These are phyloP conservation scores for Yamadazyma insecticola DNA, from an alignment of 805 yeast species.

Conservation along the genomic window DNA sequence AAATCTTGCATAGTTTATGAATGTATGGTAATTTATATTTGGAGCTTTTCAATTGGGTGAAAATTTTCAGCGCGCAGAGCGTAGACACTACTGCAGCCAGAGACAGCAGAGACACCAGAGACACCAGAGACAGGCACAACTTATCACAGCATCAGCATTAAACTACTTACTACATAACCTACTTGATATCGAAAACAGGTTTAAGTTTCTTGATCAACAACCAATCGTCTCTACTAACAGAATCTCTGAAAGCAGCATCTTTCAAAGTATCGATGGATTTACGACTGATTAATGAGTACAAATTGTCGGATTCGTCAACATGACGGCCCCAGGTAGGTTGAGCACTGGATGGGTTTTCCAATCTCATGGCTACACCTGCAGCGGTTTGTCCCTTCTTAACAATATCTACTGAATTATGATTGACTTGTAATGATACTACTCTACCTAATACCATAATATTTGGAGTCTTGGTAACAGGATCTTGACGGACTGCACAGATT, in stretches of 20 bases:
- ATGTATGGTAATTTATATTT: no score
- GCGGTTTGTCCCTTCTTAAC: conserved; percentile 94
- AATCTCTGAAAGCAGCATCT: conserved; percentile 95
- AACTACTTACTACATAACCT: conserved; percentile 11
- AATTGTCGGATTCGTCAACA: conserved; percentile 85
- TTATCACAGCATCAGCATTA: neutral
- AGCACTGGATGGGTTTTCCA: conserved; percentile 86
- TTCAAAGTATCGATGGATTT: conserved; percentile 94
- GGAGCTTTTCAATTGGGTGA: conserved; percentile 14
- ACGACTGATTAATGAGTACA: conserved; percentile 88
- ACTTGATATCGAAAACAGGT: conserved; percentile 80
- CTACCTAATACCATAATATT: conserved; percentile 75
- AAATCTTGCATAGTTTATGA: conserved; percentile 58
- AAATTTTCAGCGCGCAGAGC: conserved; percentile 5
- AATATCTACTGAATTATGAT: conserved; percentile 74
- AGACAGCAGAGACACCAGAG: conserved; percentile 1
- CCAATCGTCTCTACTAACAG: conserved; percentile 96
- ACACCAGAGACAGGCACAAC: neutral
- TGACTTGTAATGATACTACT: conserved; percentile 91
- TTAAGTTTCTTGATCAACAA: conserved; percentile 82
- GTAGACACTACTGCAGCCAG: neutral
- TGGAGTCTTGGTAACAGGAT: conserved; percentile 76
- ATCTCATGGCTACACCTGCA: conserved; percentile 98
- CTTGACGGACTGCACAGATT: conserved; percentile 85
- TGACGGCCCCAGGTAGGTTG: conserved; percentile 99